phyloP scores from a whole-genome alignment of 139 green algal genomes.

The Nannochloris sp. region DNA sequence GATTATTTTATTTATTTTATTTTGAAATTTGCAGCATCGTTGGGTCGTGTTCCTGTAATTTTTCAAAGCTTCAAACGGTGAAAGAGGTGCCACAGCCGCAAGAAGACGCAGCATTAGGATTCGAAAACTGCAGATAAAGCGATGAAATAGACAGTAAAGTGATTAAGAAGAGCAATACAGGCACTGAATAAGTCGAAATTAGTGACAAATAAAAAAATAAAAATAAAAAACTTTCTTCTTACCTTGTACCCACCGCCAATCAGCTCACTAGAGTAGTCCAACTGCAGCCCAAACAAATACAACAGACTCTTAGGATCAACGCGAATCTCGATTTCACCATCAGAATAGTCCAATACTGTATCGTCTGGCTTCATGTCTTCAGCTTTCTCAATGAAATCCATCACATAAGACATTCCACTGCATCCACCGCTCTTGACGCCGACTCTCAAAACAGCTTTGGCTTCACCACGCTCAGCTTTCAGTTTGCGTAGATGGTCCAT shows the following conservation, averaged over 20 bases:
- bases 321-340: constrained; percentile 53
- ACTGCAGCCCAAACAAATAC: constrained; percentile 88
- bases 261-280: constrained; percentile 79
- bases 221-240: constrained; percentile 67
- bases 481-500: constrained; percentile 72
- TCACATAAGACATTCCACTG: constrained; percentile 73
- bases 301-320: constrained; percentile 82
- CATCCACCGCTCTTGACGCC: constrained; percentile 64
- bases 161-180: background rate
- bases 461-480: constrained; percentile 32
- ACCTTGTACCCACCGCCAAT: constrained; percentile 71
- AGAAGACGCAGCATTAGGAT: constrained; percentile 71
- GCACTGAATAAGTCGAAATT: background rate
- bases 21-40: too few species aligned
- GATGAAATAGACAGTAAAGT: background rate
- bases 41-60: too few species aligned
- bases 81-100: constrained; percentile 90
- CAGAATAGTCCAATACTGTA: constrained; percentile 5
- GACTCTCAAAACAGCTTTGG: constrained; percentile 57
- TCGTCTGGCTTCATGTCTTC: constrained; percentile 55
- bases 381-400: constrained; percentile 76
- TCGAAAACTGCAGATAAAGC: constrained; percentile 81
- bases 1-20: too few species aligned
- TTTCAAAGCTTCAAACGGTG: constrained; percentile 51
- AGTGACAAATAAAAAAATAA: background rate